Base-by-base conservation (phyloP, 2,329 filamentous ascomycete species). In the Biscogniauxia mediterranea region DNA sequence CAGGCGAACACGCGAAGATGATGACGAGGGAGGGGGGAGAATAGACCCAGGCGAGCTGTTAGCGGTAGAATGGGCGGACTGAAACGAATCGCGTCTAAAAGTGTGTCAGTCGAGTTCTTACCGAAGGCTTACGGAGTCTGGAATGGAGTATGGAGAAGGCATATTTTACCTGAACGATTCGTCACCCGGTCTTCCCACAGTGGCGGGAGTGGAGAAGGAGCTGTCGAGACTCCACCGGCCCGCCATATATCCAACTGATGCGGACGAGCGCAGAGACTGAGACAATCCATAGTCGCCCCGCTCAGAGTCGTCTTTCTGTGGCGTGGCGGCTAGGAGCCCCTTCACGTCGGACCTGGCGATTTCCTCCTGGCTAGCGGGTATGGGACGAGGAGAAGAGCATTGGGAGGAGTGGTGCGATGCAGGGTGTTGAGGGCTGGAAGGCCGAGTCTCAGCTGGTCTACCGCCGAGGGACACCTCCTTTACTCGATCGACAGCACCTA, bases 1-100 rank as follows among this genome's bases (percentile, higher is more conserved):
- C 26, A 97, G 82, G 55, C 92, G 88, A 60, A 96, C 83, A 26
- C 85, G 83, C 55, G 84, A 84, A 2, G 74, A 70, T n/a, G 80
- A 77, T 54, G 77, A 76, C 56, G 75, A 77, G 55, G 73, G 75
- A 55, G 74, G 71, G 57, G 78, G 71, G 15, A 78, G 71, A 54
- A 75, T 58, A 13, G 72, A 63, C 15, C 64, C 61, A 1, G 80
- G 78, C n/a, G 75, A 72, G 54, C 75, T 74, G 54, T 69, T 64
- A 49, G 66, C 51, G 21, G 77, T 76, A 8, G 80, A 77, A 65
- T 75, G 78, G 54, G 77, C 76, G 1, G 77, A 74, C 15, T 75
- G 72, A 63, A 81, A 80, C n/a, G 77, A 75, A 49, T 80, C 79
- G 49, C 76, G 69, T 66, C 82, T 82, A 42, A 5, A 56, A 26